A percentile compares a stretch with the other conserved stretches of the same genome.
phyloP scores from a whole-genome alignment of 495 filamentous ascomycete species.

The Neurospora sp. region DNA sequence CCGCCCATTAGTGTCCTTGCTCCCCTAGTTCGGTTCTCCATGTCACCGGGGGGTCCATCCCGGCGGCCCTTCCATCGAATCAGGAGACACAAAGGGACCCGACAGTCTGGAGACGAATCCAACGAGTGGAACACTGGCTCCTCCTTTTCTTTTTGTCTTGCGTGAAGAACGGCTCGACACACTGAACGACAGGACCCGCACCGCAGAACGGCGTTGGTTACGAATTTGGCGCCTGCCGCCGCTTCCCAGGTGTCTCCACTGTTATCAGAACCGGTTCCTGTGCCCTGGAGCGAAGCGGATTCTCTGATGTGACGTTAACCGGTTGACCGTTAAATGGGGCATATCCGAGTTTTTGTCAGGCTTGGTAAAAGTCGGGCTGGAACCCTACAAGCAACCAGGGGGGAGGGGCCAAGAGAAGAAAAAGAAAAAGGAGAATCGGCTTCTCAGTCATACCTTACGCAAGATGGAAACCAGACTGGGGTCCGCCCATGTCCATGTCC shows the following conservation, averaged over 20 bases:
- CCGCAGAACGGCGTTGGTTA: not conserved
- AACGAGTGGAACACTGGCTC: not conserved
- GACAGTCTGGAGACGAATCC: not conserved
- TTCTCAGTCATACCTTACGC: not conserved
- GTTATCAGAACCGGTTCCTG: not conserved
- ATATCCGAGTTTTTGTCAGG: not conserved
- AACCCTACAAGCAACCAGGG: not conserved
- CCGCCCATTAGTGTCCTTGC: not conserved
- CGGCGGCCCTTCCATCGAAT: not conserved
- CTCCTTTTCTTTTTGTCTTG: no score
- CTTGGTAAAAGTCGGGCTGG: not conserved
- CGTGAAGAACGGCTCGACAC: not conserved
- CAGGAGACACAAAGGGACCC: not conserved
- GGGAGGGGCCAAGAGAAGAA: not conserved
- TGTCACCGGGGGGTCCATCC: not conserved
- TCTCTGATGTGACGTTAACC: not conserved
- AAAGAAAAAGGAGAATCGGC: not conserved
- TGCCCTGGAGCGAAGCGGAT: not conserved
- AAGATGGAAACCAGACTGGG: not conserved
- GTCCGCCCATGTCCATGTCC: not conserved
- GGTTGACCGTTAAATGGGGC: not conserved
- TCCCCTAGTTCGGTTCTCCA: not conserved
- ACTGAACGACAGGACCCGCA: not conserved
- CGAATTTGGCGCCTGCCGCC: not conserved
- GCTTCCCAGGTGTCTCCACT: not conserved